Evolutionary conservation across 768 basidiomycete species (phyloP).

Genomic region (Leccinum barrowsii): DNA sequence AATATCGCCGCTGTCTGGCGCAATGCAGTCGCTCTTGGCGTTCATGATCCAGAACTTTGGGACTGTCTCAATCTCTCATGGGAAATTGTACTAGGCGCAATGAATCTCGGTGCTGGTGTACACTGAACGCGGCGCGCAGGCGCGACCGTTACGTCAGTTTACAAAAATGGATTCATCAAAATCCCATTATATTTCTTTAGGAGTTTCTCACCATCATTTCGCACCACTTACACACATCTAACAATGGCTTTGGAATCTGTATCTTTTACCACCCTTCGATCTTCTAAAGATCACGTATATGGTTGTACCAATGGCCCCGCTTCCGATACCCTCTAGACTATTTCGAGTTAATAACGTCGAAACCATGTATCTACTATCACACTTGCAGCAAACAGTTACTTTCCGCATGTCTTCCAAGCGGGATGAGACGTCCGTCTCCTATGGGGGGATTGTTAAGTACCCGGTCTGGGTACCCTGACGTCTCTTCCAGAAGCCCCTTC

Average conservation of each 20-base stretch:
- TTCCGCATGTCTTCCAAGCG: not conserved
- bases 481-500: not conserved
- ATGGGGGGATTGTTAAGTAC: slow-evolving; percentile 6
- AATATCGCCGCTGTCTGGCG: slow-evolving; percentile 66
- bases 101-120: slow-evolving; percentile 48
- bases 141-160: slow-evolving; percentile 17
- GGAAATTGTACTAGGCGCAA: slow-evolving; percentile 60
- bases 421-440: not conserved
- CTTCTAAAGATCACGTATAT: slow-evolving; percentile 19
- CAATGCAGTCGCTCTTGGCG: slow-evolving; percentile 66
- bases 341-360: slow-evolving; percentile 24
- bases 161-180: slow-evolving; percentile 20
- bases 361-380: slow-evolving; percentile 30
- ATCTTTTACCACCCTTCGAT: slow-evolving; percentile 21
- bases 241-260: slow-evolving; percentile 24
- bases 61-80: slow-evolving; percentile 62
- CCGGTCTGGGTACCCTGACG: not conserved
- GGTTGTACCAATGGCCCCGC: slow-evolving; percentile 18
- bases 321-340: slow-evolving; percentile 31
- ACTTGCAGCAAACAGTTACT: slow-evolving; percentile 8
- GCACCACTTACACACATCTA: slow-evolving; percentile 15
- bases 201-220: slow-evolving; percentile 27
- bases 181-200: slow-evolving; percentile 9
- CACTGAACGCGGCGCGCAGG: slow-evolving; percentile 23
- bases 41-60: slow-evolving; percentile 67